A percentile compares a stretch with the other conserved stretches of the same genome.
Evolutionary conservation across 1,284 basidiomycete genomes (phyloP).

Genomic region (Cerrena zonata): DNA sequence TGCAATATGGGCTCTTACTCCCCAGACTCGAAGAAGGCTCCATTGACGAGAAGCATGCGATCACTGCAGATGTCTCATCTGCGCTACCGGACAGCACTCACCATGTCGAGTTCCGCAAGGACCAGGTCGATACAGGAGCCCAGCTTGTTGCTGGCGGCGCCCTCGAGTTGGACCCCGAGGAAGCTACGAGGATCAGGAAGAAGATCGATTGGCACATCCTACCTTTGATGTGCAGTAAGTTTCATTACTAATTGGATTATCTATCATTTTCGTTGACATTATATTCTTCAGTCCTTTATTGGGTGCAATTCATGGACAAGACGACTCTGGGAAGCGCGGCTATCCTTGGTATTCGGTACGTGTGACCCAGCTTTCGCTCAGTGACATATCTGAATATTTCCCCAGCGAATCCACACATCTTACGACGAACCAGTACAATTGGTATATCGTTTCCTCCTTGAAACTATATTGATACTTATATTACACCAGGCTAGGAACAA

Average conservation of each 20-base stretch:
- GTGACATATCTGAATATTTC: neutral
- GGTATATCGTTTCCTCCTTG: slow-evolving; percentile 12
- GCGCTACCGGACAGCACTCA: neutral
- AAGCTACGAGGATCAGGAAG: slow-evolving; percentile 46
- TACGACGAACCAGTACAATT: slow-evolving; percentile 30
- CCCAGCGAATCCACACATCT: slow-evolving; percentile 31
- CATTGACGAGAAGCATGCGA: neutral
- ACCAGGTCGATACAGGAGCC: slow-evolving; percentile 51
- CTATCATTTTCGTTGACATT: neutral
- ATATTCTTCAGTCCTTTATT: slow-evolving; percentile 44
- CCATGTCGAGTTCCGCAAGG: slow-evolving; percentile 13
- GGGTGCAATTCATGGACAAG: slow-evolving; percentile 71
- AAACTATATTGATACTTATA: neutral
- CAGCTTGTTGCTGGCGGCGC: slow-evolving; percentile 39
- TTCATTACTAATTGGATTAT: neutral
- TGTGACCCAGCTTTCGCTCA: too few relatives aligned
- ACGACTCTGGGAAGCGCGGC: slow-evolving; percentile 63
- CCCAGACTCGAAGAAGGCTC: neutral
- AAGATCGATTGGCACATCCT: slow-evolving; percentile 66
- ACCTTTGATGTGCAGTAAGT: slow-evolving; percentile 67
- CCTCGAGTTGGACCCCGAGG: slow-evolving; percentile 40
- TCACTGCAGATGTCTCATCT: neutral
- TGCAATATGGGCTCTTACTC: neutral
- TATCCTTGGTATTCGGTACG: slow-evolving; percentile 60
- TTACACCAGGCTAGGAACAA: slow-evolving; percentile 55